Evolutionary conservation across 768 basidiomycete genomes (phyloP), one percentile per base, ranked within the genome.

Genomic region (Leucogyrophana mollusca): DNA sequence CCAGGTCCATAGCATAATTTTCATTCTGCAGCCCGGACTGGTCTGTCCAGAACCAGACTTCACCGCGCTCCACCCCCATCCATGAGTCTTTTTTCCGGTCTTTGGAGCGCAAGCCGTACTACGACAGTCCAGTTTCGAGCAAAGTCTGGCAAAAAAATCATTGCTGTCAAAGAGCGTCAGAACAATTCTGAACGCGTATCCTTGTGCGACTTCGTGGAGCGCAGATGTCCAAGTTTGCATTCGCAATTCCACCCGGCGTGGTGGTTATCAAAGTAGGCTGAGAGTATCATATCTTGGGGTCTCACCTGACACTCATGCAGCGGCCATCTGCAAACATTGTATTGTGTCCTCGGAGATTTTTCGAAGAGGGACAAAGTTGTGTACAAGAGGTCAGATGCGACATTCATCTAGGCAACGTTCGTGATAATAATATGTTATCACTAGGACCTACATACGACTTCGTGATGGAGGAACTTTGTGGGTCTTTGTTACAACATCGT

Each of bases 381-480:
- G 42, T 66, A 66, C 52, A 66, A 62, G 37, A 64, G 64, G 64
- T 61, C 34, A 23, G 49, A 38, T 32, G 7, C 13, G 27, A 27
- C 39, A 41, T 21, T 16, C 6, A 35, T 18, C 23, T 36, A 30
- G 6, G 27, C 6, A 30, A 43, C 10, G 34, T 32, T 39, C 23
- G 37, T 45, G 25, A 23, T 4, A 27, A 51, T 55, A 46, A 64
- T 8, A 1, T 21, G 17, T 36, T 33, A 24, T 4, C 10, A 42
- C 10, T 22, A 66, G 64, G 43, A 62, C 64, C 7, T 51, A 55
- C 45, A 52, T 66, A 32, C 57, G 57, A 40, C 42, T 66, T 33
- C 57, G 44, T 42, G 64, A 66, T 50, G 66, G 61, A 4, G 64
- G 64, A 47, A 66, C 66, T 50, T 30, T 66, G 64, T 66, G 39